Conservation (phyloP, 441 rosid genomes). For the Biscutella auriculata region DNA sequence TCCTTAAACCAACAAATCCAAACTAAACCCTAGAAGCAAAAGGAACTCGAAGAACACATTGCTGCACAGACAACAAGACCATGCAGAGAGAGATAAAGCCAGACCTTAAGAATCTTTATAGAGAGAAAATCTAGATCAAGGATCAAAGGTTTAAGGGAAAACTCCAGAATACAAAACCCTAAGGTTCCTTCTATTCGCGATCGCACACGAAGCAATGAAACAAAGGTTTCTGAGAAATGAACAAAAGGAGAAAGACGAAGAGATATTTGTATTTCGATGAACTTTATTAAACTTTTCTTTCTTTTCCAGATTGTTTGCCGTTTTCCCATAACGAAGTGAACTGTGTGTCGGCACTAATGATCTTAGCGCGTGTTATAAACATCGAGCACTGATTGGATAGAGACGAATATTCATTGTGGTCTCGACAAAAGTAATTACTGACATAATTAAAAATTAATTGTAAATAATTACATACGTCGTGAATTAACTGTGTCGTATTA, state of each 20-base stretch:
- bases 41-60: constrained; percentile 10
- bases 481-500: no score
- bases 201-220: constrained; percentile 21
- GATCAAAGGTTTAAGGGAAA: constrained; percentile 12
- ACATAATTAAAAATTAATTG: constrained; percentile 6
- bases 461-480: no score
- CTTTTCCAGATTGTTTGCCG: constrained; percentile 11
- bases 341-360: constrained; percentile 8
- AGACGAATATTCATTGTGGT: constrained; percentile 14
- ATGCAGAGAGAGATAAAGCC: constrained; percentile 14
- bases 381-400: constrained; percentile 7
- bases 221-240: constrained; percentile 25
- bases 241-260: constrained; percentile 18
- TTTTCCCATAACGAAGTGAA: background rate
- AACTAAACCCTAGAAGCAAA: constrained; percentile 25
- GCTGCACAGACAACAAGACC: constrained; percentile 10
- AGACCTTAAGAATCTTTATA: constrained; percentile 10
- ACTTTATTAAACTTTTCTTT: constrained; percentile 6
- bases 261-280: constrained; percentile 22
- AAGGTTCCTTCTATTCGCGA: constrained; percentile 14
- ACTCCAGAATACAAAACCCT: constrained; percentile 17
- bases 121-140: background rate
- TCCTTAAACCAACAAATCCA: constrained; percentile 4
- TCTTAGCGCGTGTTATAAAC: constrained; percentile 16
- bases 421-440: constrained; percentile 21